A percentile compares a stretch with the other conserved stretches of the same genome.
phyloP scores from a whole-genome alignment of 2,329 filamentous ascomycete genomes.

The Emergomyces orientalis region DNA sequence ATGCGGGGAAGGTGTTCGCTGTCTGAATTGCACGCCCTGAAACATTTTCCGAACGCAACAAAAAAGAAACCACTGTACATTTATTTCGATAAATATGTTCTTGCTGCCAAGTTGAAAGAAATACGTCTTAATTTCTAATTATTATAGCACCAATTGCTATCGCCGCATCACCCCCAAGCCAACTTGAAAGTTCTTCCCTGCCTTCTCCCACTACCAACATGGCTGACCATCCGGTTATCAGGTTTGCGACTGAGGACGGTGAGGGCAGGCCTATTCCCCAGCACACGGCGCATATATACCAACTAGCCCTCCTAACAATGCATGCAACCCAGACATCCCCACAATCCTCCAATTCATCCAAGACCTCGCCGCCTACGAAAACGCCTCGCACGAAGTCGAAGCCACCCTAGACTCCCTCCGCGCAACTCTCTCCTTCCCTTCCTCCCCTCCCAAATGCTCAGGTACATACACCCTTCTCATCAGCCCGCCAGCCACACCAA shows the following conservation, averaged over 20 bases:
- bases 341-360: conserved; percentile 73
- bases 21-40: not conserved
- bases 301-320: not conserved
- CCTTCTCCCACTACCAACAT: conserved; percentile 17
- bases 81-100: not conserved
- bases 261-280: conserved; percentile 5
- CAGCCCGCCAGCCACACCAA: conserved; percentile 40
- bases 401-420: conserved; percentile 67
- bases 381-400: conserved; percentile 62
- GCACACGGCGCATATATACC: not conserved
- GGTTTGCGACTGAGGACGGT: conserved; percentile 35
- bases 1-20: not conserved
- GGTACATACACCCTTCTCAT: conserved; percentile 70
- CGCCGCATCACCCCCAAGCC: not conserved
- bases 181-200: not conserved
- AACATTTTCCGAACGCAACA: no score
- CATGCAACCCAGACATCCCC: conserved; percentile 55
- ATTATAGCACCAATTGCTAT: not conserved
- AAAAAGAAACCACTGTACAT: no score
- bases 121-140: not conserved
- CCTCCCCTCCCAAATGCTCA: conserved; percentile 38
- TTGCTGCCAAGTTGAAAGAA: not conserved
- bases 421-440: conserved; percentile 68
- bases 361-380: conserved; percentile 81
- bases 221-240: conserved; percentile 30